Evolutionary conservation across 331 rosid species (phyloP), one percentile per base, ranked within the genome.

Genomic region (Malus hybrid): DNA sequence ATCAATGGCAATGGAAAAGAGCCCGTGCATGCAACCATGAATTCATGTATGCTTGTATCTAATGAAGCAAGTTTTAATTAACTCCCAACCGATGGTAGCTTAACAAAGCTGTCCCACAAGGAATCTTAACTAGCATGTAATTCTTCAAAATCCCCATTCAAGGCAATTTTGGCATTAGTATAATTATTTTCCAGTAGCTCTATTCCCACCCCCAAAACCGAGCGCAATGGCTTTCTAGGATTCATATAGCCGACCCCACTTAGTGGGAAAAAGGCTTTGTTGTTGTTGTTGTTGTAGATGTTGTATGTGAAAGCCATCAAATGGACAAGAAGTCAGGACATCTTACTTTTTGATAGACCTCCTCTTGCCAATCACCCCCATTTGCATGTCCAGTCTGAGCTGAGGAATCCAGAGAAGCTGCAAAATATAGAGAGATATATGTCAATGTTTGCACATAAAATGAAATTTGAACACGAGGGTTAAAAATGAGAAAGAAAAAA

Each of bases 311-410:
- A 57, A 11, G 65, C 8, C 34, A 16, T 27, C 39, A 19, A 29
- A 34, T 29, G 67, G 61, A 44, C 19, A 31, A 77, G 20, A 66
- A 81, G 78, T 69, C 54, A 67, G 54, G 70, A 61, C 76, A 64
- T 24, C 59, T 74, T 84, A 94, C 98, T 93, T 85, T 90, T 78
- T 91, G 97, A 80, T 79, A 87, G 66, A 81, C 79, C 82, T 91
- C 98, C 85, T 93, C 98, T 85, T 82, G 93, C 98, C 93, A 87
- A 80, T 93, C 97, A 70, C 74, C 84, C 22, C 91, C 93, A 88
- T 79, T 90, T 73, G 84, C 81, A 68, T 87, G 93, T 79, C 88
- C 91, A 59, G 89, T 88, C 85, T 85, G 96, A 44, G 85, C 78
- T 19, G 96, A 88, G 76, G 96, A 87, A 81, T 93, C 98, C 82